A percentile compares a stretch with the other conserved stretches of the same genome.
These are phyloP conservation scores for Furculomyces boomerangus DNA, from an alignment of 371 early-diverging fungal species.

Conservation along the genomic window DNA sequence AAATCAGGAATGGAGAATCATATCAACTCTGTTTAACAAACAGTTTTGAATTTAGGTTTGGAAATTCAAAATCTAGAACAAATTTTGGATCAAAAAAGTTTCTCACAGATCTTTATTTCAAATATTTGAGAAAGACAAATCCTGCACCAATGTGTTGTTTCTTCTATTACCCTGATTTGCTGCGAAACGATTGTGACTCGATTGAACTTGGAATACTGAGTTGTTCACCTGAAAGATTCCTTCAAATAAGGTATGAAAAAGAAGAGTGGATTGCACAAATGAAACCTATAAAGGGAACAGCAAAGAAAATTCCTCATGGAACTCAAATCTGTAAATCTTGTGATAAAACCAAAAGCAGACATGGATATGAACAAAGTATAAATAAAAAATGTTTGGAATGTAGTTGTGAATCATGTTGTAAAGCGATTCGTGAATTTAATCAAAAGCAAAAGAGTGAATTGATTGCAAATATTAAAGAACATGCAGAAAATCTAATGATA, in stretches of 20 bases:
- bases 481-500: slow-evolving; percentile 94
- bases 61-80: background rate
- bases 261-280: slow-evolving; percentile 45
- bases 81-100: background rate
- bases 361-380: background rate
- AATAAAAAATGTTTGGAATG: slow-evolving; percentile 4
- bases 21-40: slow-evolving; percentile 91
- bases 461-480: slow-evolving; percentile 65
- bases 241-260: slow-evolving; percentile 16
- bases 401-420: background rate
- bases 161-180: slow-evolving; percentile 24
- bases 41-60: slow-evolving; percentile 30
- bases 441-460: slow-evolving; percentile 26
- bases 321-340: background rate
- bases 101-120: background rate
- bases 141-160: slow-evolving; percentile 80
- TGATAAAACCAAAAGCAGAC: background rate
- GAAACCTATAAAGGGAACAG: slow-evolving; percentile 95
- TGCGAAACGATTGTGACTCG: slow-evolving; percentile 1
- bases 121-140: slow-evolving; percentile 36
- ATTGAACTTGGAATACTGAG: background rate
- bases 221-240: slow-evolving; percentile 71
- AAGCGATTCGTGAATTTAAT: slow-evolving; percentile 6
- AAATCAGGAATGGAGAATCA: slow-evolving; percentile 73
- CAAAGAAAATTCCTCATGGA: slow-evolving; percentile 10